phyloP scores from a whole-genome alignment of 75 land plant genomes.

The Cupressus sempervirens region DNA sequence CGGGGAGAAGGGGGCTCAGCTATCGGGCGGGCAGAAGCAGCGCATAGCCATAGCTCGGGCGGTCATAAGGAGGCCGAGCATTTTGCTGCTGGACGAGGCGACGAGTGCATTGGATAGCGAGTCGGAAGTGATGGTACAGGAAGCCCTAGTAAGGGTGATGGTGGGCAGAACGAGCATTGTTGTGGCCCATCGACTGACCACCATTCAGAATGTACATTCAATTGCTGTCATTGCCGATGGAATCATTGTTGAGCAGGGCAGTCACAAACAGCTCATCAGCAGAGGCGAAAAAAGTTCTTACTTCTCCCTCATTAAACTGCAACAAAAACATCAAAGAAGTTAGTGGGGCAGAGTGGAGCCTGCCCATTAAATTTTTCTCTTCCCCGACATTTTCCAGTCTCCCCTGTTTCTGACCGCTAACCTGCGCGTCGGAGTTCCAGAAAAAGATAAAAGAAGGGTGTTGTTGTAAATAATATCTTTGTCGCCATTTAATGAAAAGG shows the following conservation, averaged over 20 bases:
- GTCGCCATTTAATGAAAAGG: no score
- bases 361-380: no score
- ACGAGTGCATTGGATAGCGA: constrained; percentile 48
- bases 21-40: constrained; percentile 64
- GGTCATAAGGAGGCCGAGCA: constrained; percentile 31
- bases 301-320: constrained; percentile 3
- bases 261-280: no score
- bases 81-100: constrained; percentile 54
- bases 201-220: constrained; percentile 37
- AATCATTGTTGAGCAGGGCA: no score
- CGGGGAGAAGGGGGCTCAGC: constrained; percentile 51
- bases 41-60: constrained; percentile 54
- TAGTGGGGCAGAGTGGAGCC: neutral
- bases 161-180: constrained; percentile 39
- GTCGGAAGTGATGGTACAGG: constrained; percentile 42
- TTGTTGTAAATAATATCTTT: no score
- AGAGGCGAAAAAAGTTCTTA: no score
- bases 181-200: constrained; percentile 55
- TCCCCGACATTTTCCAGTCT: no score
- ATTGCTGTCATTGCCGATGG: constrained; percentile 11
- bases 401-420: no score
- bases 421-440: no score
- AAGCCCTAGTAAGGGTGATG: constrained; percentile 42
- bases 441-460: no score
- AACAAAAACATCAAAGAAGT: constrained; percentile 21